Evolutionary conservation across 192 early-diverging fungal genomes (phyloP), one percentile per base, ranked within the genome.

Genomic region (Coemansia sp.): DNA sequence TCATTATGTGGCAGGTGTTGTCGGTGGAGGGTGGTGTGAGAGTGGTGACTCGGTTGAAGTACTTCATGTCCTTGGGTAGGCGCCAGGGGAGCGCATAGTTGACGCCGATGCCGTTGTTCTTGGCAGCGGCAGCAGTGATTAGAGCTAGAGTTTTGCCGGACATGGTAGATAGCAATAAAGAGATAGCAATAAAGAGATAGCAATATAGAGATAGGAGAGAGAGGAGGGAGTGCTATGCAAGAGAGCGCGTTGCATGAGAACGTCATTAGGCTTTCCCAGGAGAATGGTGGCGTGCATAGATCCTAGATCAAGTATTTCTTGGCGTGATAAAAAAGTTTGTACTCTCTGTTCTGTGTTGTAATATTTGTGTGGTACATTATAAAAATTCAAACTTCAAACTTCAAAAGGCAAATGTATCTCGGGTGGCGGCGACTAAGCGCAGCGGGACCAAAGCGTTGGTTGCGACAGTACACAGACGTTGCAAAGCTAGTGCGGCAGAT

Each of bases 31-130:
- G 46, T 65, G 63, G 44, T 36, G 44, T 32, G 27, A 63, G 32
- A 3, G 64, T 62, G 5, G 96, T 95, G 14, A 94, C 72, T 15
- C 69, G 61, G 46, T 84, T 85, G 72, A 99, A 99, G 76, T 87
- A 96, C 17, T 76, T 79, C 91, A 97, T 90, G 74, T 99, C 97
- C 46, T 85, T 87, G 32, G 79, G 86, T 34, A 99, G 80, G 36
- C 90, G 87, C 97, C 97, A 99, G 14, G 97, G 97, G 14, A 98
- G 77, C 9, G 66, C 69, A 58, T 87, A 85, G 3, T 82, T 77
- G 19, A 76, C 41, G 21, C 95, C 97, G 50, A 99, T 99, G 31
- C 92, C 97, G 53, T 78, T 70, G 55, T 88, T 87, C 2, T 78
- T 68, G 4, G 92, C 88, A 10, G 93, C 91, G n/a, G 70, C 75